Conservation (phyloP, 176 grass and related monocot species). For the Microstegium vimineum region DNA sequence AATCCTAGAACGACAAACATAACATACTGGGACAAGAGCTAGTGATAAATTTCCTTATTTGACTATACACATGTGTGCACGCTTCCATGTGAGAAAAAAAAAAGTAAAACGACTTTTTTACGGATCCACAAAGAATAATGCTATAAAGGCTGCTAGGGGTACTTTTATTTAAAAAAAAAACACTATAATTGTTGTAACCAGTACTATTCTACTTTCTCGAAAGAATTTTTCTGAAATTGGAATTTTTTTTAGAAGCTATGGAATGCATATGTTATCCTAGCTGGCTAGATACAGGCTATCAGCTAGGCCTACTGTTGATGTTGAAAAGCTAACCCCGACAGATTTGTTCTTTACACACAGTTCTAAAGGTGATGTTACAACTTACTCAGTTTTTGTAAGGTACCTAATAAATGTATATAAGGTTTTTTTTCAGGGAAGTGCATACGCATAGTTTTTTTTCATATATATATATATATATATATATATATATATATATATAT, state of each 20-base stretch:
- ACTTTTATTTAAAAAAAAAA: too few species aligned
- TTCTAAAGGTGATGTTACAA: background rate
- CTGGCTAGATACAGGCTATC: background rate
- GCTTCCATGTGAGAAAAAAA: conserved; percentile 21
- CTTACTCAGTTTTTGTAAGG: background rate
- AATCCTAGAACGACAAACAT: too few species aligned
- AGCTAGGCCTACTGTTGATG: background rate
- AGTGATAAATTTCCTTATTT: background rate
- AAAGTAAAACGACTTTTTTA: background rate
- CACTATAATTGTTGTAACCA: too few species aligned
- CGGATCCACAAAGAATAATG: background rate
- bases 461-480: too few species aligned
- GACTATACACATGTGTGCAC: conserved; percentile 6
- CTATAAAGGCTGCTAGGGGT: background rate
- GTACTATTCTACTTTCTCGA: background rate
- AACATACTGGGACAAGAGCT: too few species aligned
- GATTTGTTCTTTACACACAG: background rate
- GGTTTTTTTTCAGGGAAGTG: background rate
- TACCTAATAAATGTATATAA: background rate
- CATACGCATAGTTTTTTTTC: background rate
- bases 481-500: too few species aligned
- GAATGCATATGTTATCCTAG: background rate
- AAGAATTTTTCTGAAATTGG: background rate
- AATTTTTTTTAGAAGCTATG: background rate
- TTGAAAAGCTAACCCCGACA: too few species aligned